Percentiles rank a stretch among this genome's conserved stretches.
Evolutionary conservation across 805 yeast genomes (phyloP).

Genomic region (Starmerella sp.): DNA sequence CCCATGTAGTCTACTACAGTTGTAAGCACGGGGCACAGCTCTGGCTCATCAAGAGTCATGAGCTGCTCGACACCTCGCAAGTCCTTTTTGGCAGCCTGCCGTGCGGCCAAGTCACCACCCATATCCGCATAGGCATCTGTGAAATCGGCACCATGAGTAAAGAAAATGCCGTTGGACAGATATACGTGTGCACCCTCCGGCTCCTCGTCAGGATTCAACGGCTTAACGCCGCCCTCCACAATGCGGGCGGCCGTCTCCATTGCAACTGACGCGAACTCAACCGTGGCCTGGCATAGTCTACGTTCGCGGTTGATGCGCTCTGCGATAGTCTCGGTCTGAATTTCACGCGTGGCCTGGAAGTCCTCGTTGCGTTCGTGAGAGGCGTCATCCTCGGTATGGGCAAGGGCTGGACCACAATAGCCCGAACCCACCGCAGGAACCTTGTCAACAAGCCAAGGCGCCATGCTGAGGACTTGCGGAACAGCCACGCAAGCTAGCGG

Average conservation of each 20-base stretch:
- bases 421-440: constrained; percentile 5
- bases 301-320: constrained; percentile 70
- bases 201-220: constrained; percentile 73
- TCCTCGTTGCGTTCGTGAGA: constrained; percentile 86
- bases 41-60: constrained; percentile 52
- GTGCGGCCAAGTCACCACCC: constrained; percentile 81
- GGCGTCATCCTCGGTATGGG: constrained; percentile 14
- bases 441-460: constrained; percentile 63
- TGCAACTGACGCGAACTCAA: constrained; percentile 68
- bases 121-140: constrained; percentile 51
- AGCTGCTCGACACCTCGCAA: constrained; percentile 57
- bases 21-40: constrained; percentile 62
- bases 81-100: constrained; percentile 71
- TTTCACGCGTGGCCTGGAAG: constrained; percentile 67
- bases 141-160: constrained; percentile 62
- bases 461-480: constrained; percentile 32
- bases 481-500: constrained; percentile 38
- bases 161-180: constrained; percentile 75
- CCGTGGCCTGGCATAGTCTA: constrained; percentile 54
- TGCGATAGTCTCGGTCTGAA: constrained; percentile 45
- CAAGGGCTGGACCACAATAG: background rate
- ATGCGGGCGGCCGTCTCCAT: constrained; percentile 69
- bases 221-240: constrained; percentile 56
- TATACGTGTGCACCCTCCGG: constrained; percentile 47
- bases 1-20: constrained; percentile 87